Evolutionary conservation across 2,329 filamentous ascomycete species (phyloP).

Genomic region (Canariomyces notabilis): DNA sequence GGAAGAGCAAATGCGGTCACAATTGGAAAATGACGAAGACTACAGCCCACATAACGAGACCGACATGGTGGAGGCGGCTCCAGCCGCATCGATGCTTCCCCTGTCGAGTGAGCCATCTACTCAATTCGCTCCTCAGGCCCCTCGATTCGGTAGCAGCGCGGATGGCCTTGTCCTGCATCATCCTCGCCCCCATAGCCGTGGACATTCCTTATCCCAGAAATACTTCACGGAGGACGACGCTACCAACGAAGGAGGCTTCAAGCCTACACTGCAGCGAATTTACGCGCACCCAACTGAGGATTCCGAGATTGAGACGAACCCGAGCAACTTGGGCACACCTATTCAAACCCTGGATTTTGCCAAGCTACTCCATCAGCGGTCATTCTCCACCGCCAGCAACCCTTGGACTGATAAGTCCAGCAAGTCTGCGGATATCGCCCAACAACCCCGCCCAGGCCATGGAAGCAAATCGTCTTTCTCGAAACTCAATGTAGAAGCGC

Average conservation of each 20-base stretch:
- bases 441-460: slow-evolving; percentile 49
- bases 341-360: slow-evolving; percentile 45
- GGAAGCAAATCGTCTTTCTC: slow-evolving; percentile 66
- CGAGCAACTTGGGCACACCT: slow-evolving; percentile 65
- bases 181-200: slow-evolving; percentile 67
- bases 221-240: slow-evolving; percentile 57
- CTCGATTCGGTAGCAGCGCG: slow-evolving; percentile 50
- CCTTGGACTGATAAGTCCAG: slow-evolving; percentile 54
- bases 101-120: slow-evolving; percentile 44
- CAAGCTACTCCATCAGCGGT: slow-evolving; percentile 47
- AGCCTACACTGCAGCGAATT: slow-evolving; percentile 37
- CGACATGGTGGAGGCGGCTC: slow-evolving; percentile 29
- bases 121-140: slow-evolving; percentile 42
- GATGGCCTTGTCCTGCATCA: slow-evolving; percentile 60
- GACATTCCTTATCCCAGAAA: slow-evolving; percentile 65
- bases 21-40: slow-evolving; percentile 68
- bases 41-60: slow-evolving; percentile 59
- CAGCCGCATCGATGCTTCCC: slow-evolving; percentile 20
- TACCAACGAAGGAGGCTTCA: slow-evolving; percentile 35
- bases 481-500: slow-evolving; percentile 81
- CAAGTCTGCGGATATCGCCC: slow-evolving; percentile 31
- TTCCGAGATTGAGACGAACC: slow-evolving; percentile 68
- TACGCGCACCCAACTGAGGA: slow-evolving; percentile 45
- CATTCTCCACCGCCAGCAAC: slow-evolving; percentile 55
- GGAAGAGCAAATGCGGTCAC: slow-evolving; percentile 71